Evolutionary conservation across 1,284 basidiomycete genomes (phyloP), one percentile per base, ranked within the genome.

Genomic region (Malassezia vespertilionis): DNA sequence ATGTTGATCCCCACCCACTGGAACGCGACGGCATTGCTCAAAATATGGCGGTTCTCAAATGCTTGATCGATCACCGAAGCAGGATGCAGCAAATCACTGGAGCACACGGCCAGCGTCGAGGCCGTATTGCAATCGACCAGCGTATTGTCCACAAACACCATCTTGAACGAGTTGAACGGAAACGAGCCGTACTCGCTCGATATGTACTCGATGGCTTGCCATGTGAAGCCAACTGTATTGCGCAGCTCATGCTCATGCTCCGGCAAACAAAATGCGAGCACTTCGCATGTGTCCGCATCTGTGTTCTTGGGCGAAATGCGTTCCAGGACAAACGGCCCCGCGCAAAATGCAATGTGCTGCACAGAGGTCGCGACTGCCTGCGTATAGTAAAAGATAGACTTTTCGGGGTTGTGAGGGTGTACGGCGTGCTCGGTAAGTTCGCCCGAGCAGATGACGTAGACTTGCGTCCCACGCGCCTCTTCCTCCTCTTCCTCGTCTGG

Each of bases 1-100:
- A 99, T 88, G 72, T 96, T 93, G 73, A 99, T 82, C 17, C 93
- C 91, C 44, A 88, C 78, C 93, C 93, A 97, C 72, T 99, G 93
- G 60, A 82, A 87, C 5, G 89, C 89, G 31, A 97, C 58, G 24
- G 65, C 58, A 65, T 96, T 86, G 22, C 83, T 79, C 33, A 97
- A 77, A 14, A 80, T 76, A 52, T 91, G 87, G 14, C 90, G 79
- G 1, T 89, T 85, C 67, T 95, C 87, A 60, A 88, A 79, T 1
- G 86, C 86, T 70, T 91, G 89, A 65, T 99, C 93, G 57, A 97
- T 89, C 28, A 87, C 81, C 56, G 85, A 81, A 23, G 86, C 79
- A 0, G 87, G 84, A 60, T 95, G 83, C 4, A 97, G 77, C 9
- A 95, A 74, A 66, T 95, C 87, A 38, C 80, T 78, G 1, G 84